Evolutionary conservation across 2,329 filamentous ascomycete genomes (phyloP).

Genomic region (Penicillium janthinellum): DNA sequence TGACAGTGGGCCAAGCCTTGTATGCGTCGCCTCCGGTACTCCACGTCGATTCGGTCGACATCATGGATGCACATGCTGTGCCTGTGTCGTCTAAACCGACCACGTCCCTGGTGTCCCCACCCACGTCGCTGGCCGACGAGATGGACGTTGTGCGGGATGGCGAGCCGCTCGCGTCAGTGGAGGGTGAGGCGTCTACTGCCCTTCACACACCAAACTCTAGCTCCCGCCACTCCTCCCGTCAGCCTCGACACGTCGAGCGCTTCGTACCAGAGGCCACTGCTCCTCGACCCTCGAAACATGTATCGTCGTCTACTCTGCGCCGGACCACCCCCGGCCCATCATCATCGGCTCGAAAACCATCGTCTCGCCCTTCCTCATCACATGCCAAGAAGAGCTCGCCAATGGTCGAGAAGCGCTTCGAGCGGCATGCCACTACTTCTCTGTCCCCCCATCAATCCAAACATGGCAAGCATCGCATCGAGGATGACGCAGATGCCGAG

Average conservation of each 20-base stretch:
- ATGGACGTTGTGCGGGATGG: slow-evolving; percentile 38
- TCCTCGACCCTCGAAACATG: slow-evolving; percentile 28
- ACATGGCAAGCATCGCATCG: slow-evolving; percentile 30
- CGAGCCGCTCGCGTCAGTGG: slow-evolving; percentile 32
- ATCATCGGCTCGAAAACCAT: slow-evolving; percentile 34
- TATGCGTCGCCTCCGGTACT: slow-evolving; percentile 44
- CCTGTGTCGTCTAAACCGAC: slow-evolving; percentile 36
- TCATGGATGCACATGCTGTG: slow-evolving; percentile 31
- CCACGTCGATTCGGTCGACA: slow-evolving; percentile 37
- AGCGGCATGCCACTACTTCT: slow-evolving; percentile 27
- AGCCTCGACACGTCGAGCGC: slow-evolving; percentile 45
- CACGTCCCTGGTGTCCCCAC: slow-evolving; percentile 47
- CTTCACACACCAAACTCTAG: slow-evolving; percentile 43
- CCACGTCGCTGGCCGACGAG: slow-evolving; percentile 48
- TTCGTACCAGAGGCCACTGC: slow-evolving; percentile 39
- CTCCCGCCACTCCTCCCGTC: slow-evolving; percentile 49
- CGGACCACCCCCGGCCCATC: slow-evolving; percentile 34
- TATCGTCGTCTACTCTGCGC: slow-evolving; percentile 23
- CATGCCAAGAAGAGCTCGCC: slow-evolving; percentile 43
- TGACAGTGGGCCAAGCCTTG: slow-evolving; percentile 28
- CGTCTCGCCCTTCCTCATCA: slow-evolving; percentile 42
- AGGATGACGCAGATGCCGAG: slow-evolving; percentile 44
- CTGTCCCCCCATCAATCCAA: slow-evolving; percentile 35
- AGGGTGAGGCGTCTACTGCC: slow-evolving; percentile 30
- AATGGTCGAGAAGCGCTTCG: slow-evolving; percentile 41